These are phyloP conservation scores for Candida orba DNA, from an alignment of 805 yeast species.

Conservation along the genomic window DNA sequence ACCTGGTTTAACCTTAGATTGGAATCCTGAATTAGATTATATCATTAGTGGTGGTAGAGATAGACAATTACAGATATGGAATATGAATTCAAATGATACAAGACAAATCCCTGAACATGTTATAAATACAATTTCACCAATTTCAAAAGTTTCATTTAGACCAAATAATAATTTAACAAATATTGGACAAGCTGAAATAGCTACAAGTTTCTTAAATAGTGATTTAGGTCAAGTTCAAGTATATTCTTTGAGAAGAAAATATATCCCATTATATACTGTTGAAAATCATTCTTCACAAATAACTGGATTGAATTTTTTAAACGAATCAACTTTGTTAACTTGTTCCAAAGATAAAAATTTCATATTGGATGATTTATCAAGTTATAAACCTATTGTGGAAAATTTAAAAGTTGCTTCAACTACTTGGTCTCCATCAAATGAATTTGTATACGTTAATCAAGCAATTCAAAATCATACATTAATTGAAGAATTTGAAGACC, in stretches of 20 bases:
- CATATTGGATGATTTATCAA: slow-evolving; percentile 39
- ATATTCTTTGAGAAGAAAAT: slow-evolving; percentile 64
- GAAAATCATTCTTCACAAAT: slow-evolving; percentile 43
- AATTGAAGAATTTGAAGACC: slow-evolving; percentile 23
- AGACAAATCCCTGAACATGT: slow-evolving; percentile 57
- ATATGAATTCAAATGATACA: slow-evolving; percentile 34
- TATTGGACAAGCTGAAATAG: slow-evolving; percentile 57
- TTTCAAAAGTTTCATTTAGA: slow-evolving; percentile 70
- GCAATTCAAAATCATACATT: slow-evolving; percentile 27
- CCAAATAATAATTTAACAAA: slow-evolving; percentile 29
- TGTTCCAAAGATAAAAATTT: slow-evolving; percentile 45
- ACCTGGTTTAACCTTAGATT: slow-evolving; percentile 80
- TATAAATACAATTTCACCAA: slow-evolving; percentile 69
- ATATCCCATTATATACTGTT: slow-evolving; percentile 54
- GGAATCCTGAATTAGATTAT: slow-evolving; percentile 80
- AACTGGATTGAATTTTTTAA: slow-evolving; percentile 52
- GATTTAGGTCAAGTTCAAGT: slow-evolving; percentile 53
- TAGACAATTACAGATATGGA: slow-evolving; percentile 74
- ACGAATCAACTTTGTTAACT: slow-evolving; percentile 39
- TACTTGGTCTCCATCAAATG: slow-evolving; percentile 52
- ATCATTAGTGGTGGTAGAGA: slow-evolving; percentile 92
- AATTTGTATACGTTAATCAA: slow-evolving; percentile 47
- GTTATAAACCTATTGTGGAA: slow-evolving; percentile 38
- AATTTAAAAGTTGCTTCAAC: slow-evolving; percentile 44
- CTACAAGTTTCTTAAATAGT: slow-evolving; percentile 65